A percentile compares a stretch with the other conserved stretches of the same genome.
Conservation (phyloP, 176 grass and related monocot species). For the Melocanna baccifera region DNA sequence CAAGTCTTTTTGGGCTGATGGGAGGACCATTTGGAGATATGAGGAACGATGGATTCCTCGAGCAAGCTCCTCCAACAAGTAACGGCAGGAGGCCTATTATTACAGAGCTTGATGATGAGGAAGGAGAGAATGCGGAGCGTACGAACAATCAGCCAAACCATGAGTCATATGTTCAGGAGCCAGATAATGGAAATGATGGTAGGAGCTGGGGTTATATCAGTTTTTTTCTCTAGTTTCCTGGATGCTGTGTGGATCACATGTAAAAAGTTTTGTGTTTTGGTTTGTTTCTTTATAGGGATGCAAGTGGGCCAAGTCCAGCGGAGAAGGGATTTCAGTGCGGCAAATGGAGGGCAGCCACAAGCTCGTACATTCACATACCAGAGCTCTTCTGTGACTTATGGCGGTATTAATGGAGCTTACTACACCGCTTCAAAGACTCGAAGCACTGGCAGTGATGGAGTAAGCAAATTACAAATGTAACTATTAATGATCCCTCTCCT, state of each 20-base stretch:
- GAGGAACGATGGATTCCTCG: conserved; percentile 33
- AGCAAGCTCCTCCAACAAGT: conserved; percentile 38
- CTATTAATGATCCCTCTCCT: background rate
- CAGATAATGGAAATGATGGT: conserved; percentile 68
- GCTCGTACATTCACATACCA: conserved; percentile 49
- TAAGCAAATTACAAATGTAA: conserved; percentile 24
- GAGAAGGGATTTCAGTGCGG: conserved; percentile 24
- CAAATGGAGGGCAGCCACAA: conserved; percentile 28
- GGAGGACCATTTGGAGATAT: conserved; percentile 35
- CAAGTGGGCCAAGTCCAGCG: conserved; percentile 47
- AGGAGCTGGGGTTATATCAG: background rate
- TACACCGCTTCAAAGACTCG: conserved; percentile 71
- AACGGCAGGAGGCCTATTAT: conserved; percentile 48
- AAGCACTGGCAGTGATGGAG: conserved; percentile 64
- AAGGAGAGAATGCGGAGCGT: conserved; percentile 12
- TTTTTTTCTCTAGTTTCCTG: background rate
- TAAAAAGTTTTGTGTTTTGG: background rate
- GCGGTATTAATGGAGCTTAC: conserved; percentile 79
- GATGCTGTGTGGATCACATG: background rate
- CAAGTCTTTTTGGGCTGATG: conserved; percentile 31
- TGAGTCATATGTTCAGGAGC: conserved; percentile 63
- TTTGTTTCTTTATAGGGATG: conserved; percentile 32
- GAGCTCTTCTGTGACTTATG: conserved; percentile 84
- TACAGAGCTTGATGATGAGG: conserved; percentile 58
- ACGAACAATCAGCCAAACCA: background rate